A percentile compares a stretch with the other conserved stretches of the same genome.
phyloP scores from a whole-genome alignment of 352 stramenopile genomes.

The Globisporangium paddicum region DNA sequence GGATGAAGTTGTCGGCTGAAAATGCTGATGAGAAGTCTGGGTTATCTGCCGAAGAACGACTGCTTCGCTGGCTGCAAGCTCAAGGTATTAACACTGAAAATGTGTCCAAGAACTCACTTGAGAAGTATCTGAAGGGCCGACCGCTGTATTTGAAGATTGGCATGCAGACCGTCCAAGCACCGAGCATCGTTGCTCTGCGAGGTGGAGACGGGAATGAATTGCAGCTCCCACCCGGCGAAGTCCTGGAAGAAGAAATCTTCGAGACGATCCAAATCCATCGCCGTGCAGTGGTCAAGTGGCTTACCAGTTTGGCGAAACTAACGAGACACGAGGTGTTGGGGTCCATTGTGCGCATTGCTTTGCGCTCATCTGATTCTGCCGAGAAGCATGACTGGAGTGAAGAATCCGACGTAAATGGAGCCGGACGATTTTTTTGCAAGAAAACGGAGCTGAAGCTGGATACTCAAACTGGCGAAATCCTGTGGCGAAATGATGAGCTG shows the following conservation, averaged over 20 bases:
- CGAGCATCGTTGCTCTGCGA: conserved; percentile 67
- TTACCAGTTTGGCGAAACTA: conserved; percentile 26
- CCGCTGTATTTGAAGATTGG: conserved; percentile 86
- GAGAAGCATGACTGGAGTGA: conserved; percentile 64
- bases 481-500: conserved; percentile 89
- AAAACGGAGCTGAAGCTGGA: conserved; percentile 85
- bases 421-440: conserved; percentile 63
- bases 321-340: conserved; percentile 43
- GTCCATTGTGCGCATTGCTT: conserved; percentile 66
- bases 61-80: conserved; percentile 86
- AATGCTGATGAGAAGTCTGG: conserved; percentile 33
- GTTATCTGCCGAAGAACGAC: conserved; percentile 63
- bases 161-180: conserved; percentile 85
- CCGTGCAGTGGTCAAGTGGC: conserved; percentile 67
- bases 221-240: conserved; percentile 71
- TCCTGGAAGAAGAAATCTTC: conserved; percentile 86
- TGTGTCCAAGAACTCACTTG: conserved; percentile 66
- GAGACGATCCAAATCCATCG: conserved; percentile 81
- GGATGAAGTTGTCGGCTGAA: conserved; percentile 73
- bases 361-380: conserved; percentile 55
- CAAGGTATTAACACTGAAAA: conserved; percentile 89
- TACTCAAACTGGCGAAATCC: conserved; percentile 82
- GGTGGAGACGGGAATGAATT: conserved; percentile 51
- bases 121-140: conserved; percentile 84
- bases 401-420: conserved; percentile 39